These are phyloP conservation scores for Backusella mclennaniae DNA, from an alignment of 192 early-diverging fungal species.

Conservation along the genomic window DNA sequence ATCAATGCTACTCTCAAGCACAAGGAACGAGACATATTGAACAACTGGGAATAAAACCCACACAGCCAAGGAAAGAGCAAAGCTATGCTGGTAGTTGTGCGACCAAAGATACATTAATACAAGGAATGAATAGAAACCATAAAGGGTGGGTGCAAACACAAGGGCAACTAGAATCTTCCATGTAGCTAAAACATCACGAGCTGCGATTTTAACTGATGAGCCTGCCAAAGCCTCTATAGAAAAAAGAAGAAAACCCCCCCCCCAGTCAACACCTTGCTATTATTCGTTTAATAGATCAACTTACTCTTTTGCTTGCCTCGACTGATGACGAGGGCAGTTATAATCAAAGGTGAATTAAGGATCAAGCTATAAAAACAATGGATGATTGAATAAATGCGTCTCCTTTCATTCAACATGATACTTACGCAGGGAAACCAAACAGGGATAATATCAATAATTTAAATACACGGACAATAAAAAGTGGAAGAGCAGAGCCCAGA, in stretches of 20 bases:
- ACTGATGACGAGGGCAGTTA: conserved; percentile 25
- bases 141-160: conserved; percentile 69
- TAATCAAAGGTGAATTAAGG: conserved; percentile 30
- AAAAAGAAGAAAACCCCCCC: background rate
- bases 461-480: conserved; percentile 65
- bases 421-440: conserved; percentile 80
- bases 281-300: background rate
- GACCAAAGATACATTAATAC: conserved; percentile 24
- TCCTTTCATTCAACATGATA: background rate
- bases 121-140: conserved; percentile 64
- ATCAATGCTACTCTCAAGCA: conserved; percentile 68
- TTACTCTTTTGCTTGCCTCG: conserved; percentile 35
- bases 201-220: conserved; percentile 92
- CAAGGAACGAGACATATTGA: conserved; percentile 63
- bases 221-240: conserved; percentile 73
- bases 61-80: background rate
- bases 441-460: conserved; percentile 72
- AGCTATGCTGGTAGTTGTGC: background rate
- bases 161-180: conserved; percentile 88
- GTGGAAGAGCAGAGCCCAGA: conserved; percentile 58
- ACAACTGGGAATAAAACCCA: conserved; percentile 55
- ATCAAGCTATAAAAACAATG: conserved; percentile 41
- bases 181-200: conserved; percentile 92
- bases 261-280: no score
- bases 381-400: background rate